Percentiles rank a stretch among this genome's conserved stretches.
phyloP scores from a whole-genome alignment of 306 rosid species.

The Cucumis sativus region Cucumber_9930_V3 NC_026655.2:1299501-1300000 shows the following conservation, averaged over 20 bases:
- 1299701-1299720: conserved; percentile 19
- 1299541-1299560: not conserved
- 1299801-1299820: not conserved
- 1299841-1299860: conserved; percentile 18
- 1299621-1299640: not conserved
- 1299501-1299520: not conserved
- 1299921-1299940: conserved; percentile 11
- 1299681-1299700: not conserved
- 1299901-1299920: conserved; percentile 40
- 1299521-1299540: not conserved
- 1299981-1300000: conserved; percentile 9
- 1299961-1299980: conserved; percentile 5
- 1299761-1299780: conserved; percentile 14
- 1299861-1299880: conserved; percentile 13
- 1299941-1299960: conserved; percentile 1
- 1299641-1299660: not conserved
- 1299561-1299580: not conserved
- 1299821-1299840: conserved; percentile 18
- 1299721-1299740: conserved; percentile 24
- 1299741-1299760: conserved; percentile 13
- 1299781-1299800: conserved; percentile 28
- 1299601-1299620: not conserved
- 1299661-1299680: not conserved
- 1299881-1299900: conserved; percentile 14
- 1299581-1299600: not conserved